phyloP scores from a whole-genome alignment of 1,139 yeast species.

The Hanseniaspora gamundiae region DNA sequence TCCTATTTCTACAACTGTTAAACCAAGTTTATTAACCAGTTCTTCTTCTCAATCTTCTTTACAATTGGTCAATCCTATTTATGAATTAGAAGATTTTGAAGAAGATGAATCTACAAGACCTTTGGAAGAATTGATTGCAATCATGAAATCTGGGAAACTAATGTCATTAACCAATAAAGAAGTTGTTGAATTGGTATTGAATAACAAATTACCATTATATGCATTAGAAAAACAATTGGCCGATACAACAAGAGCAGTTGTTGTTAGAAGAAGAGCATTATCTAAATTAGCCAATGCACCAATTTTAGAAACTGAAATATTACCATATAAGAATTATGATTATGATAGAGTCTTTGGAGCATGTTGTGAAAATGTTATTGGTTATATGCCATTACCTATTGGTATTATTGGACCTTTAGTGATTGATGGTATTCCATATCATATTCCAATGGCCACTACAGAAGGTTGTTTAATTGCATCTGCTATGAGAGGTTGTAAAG shows the following conservation, averaged over 20 bases:
- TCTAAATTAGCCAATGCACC: constrained; percentile 77
- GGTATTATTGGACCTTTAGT: constrained; percentile 96
- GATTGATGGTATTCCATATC: constrained; percentile 77
- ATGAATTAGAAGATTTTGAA: constrained; percentile 6
- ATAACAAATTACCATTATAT: constrained; percentile 79
- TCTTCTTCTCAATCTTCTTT: neutral
- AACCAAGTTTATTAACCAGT: no score
- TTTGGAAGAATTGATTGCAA: constrained; percentile 50
- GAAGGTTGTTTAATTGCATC: constrained; percentile 98
- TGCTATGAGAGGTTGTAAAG: constrained; percentile 98
- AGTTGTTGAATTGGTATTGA: constrained; percentile 53
- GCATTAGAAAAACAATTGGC: constrained; percentile 86
- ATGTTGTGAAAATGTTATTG: constrained; percentile 97
- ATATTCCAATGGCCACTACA: constrained; percentile 97
- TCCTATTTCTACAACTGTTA: neutral
- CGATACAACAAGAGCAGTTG: constrained; percentile 84
- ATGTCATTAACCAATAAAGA: constrained; percentile 59
- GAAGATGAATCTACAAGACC: constrained; percentile 20
- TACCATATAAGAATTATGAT: constrained; percentile 78
- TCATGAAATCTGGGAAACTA: constrained; percentile 63
- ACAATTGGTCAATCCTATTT: neutral
- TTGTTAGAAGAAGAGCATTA: constrained; percentile 82
- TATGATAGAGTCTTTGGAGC: constrained; percentile 96
- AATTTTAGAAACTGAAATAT: constrained; percentile 51
- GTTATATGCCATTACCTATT: constrained; percentile 89